Percentiles rank a stretch among this genome's conserved stretches.
Conservation (phyloP, 495 filamentous ascomycete species). For the Penicillium waksmanii region DNA sequence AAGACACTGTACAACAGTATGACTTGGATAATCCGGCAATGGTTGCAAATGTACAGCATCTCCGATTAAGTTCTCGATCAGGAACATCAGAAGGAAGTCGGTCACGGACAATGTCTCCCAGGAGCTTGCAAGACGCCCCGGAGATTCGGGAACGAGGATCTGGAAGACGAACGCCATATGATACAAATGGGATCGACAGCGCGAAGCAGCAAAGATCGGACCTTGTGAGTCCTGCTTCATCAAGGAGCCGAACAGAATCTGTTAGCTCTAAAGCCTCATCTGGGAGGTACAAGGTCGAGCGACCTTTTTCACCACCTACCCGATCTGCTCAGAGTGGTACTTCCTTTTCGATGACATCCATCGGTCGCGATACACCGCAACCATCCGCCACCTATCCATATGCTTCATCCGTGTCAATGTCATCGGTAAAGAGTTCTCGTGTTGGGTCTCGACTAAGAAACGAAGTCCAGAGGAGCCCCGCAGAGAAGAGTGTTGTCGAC, state of each 20-base stretch:
- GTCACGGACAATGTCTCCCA: slow-evolving; percentile 34
- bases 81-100: slow-evolving; percentile 73
- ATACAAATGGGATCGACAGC: slow-evolving; percentile 46
- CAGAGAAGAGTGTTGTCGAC: slow-evolving; percentile 60
- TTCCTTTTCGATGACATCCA: slow-evolving; percentile 48
- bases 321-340: slow-evolving; percentile 52
- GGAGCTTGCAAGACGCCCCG: slow-evolving; percentile 41
- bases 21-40: slow-evolving; percentile 82
- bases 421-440: slow-evolving; percentile 64
- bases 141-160: slow-evolving; percentile 35
- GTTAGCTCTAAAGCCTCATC: slow-evolving; percentile 56
- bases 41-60: slow-evolving; percentile 83
- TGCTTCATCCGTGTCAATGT: slow-evolving; percentile 62
- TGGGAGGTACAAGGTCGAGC: slow-evolving; percentile 35
- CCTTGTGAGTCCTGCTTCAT: slow-evolving; percentile 64
- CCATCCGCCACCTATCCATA: slow-evolving; percentile 43
- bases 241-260: slow-evolving; percentile 66
- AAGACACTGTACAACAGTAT: slow-evolving; percentile 91
- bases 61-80: slow-evolving; percentile 72
- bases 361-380: slow-evolving; percentile 43
- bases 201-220: slow-evolving; percentile 58
- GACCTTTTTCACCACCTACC: slow-evolving; percentile 44
- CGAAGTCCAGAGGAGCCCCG: slow-evolving; percentile 72
- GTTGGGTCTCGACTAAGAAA: slow-evolving; percentile 76
- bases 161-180: slow-evolving; percentile 43